Percentiles rank a stretch among this genome's conserved stretches.
Conservation (phyloP, 2,329 filamentous ascomycete genomes). For the Aspergillus alliaceus region DNA sequence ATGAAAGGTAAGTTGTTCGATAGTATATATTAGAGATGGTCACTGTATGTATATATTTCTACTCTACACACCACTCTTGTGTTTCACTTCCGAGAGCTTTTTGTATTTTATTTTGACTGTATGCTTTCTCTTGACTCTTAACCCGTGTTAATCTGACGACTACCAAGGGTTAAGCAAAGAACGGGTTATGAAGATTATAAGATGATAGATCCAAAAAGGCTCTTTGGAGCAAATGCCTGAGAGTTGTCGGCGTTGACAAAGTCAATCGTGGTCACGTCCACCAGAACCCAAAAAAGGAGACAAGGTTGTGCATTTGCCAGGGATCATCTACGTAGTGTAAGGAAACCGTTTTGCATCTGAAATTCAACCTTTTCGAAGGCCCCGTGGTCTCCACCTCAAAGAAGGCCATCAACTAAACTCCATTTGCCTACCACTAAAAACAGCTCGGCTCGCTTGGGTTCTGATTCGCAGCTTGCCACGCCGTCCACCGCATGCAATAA, state of each 20-base stretch:
- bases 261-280: slow-evolving; percentile 3
- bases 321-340: slow-evolving; percentile 7
- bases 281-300: slow-evolving; percentile 9
- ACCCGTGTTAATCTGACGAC: too few relatives aligned
- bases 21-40: too few relatives aligned
- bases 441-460: slow-evolving; percentile 9
- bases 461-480: slow-evolving; percentile 22
- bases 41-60: neutral
- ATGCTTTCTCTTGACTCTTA: neutral
- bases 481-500: slow-evolving; percentile 20
- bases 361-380: slow-evolving; percentile 7
- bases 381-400: slow-evolving; percentile 16
- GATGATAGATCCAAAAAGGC: slow-evolving; percentile 20
- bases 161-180: too few relatives aligned
- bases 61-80: neutral
- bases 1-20: too few relatives aligned
- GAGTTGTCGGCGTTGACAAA: neutral
- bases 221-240: slow-evolving; percentile 11
- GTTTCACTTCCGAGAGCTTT: neutral
- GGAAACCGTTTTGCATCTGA: slow-evolving; percentile 19
- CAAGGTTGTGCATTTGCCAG: neutral
- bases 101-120: neutral
- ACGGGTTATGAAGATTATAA: too few relatives aligned
- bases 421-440: slow-evolving; percentile 9
- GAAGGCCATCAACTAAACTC: slow-evolving; percentile 6